These are phyloP conservation scores for Pythium coloratum DNA, from an alignment of 352 stramenopile species.

Conservation along the genomic window DNA sequence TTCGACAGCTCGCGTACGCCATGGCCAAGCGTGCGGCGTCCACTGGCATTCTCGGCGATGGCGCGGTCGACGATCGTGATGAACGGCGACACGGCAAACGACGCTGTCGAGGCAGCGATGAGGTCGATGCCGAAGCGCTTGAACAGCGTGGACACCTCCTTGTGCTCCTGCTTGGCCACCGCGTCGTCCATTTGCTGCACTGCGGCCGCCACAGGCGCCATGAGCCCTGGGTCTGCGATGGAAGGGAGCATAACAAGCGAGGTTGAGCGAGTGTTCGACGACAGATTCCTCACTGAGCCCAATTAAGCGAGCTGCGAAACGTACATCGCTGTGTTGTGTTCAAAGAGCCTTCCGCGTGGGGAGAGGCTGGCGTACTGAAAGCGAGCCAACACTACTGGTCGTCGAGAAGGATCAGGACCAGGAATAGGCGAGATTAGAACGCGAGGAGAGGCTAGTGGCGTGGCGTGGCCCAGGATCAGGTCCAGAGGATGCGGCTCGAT, in stretches of 20 bases:
- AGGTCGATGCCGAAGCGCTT: slow-evolving; percentile 32
- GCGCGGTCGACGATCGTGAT: slow-evolving; percentile 54
- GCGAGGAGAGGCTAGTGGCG: neutral
- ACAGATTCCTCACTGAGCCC: neutral
- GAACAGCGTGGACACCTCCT: slow-evolving; percentile 17
- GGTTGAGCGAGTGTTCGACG: neutral
- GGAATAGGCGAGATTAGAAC: neutral
- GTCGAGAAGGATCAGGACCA: slow-evolving; percentile 2
- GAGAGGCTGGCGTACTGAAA: neutral
- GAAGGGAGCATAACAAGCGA: slow-evolving; percentile 26
- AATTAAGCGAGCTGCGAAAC: neutral
- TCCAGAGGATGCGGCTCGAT: neutral
- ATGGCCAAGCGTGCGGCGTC: slow-evolving; percentile 31
- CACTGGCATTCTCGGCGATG: slow-evolving; percentile 53
- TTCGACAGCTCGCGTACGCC: slow-evolving; percentile 34
- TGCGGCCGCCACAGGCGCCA: slow-evolving; percentile 14
- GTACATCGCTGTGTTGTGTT: neutral
- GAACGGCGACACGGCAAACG: slow-evolving; percentile 41
- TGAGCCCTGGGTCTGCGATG: slow-evolving; percentile 10
- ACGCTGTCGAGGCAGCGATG: slow-evolving; percentile 28
- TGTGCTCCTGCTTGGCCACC: slow-evolving; percentile 14
- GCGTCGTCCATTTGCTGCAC: slow-evolving; percentile 32
- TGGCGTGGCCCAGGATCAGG: neutral
- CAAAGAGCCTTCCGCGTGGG: neutral
- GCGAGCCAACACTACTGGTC: neutral